phyloP scores from a whole-genome alignment of 495 filamentous ascomycete species.

The Lophium mytilinum region DNA sequence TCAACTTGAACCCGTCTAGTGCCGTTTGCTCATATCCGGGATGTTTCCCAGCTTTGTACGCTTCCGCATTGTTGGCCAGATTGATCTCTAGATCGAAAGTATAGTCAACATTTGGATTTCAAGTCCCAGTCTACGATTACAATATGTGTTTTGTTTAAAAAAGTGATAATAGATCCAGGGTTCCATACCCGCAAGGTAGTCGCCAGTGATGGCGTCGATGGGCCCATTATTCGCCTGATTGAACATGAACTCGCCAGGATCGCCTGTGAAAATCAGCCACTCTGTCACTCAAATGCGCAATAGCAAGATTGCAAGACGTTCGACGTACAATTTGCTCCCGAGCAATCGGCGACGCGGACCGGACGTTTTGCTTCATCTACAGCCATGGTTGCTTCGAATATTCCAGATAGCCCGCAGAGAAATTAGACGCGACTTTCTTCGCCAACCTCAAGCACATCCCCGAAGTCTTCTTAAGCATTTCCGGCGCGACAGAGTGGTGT shows the following conservation, averaged over 20 bases:
- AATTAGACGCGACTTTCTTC: not conserved
- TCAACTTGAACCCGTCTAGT: constrained; percentile 4
- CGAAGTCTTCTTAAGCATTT: no score
- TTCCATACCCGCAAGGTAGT: constrained; percentile 19
- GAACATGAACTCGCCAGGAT: not conserved
- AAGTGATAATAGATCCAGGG: not conserved
- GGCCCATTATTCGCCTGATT: not conserved
- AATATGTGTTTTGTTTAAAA: no score
- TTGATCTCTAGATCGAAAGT: constrained; percentile 18
- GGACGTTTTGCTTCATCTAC: not conserved
- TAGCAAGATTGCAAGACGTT: not conserved
- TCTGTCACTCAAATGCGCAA: not conserved
- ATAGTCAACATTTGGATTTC: not conserved
- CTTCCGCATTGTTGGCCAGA: constrained; percentile 13
- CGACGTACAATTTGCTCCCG: not conserved
- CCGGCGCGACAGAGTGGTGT: no score
- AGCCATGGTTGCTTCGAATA: not conserved
- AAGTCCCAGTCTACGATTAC: no score
- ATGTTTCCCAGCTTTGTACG: not conserved
- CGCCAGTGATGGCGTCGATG: constrained; percentile 23
- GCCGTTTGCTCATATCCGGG: constrained; percentile 14
- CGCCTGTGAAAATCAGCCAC: not conserved
- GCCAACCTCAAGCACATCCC: no score
- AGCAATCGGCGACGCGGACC: not conserved
- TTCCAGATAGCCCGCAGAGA: not conserved